phyloP scores from a whole-genome alignment of 2,329 filamentous ascomycete genomes.

The Sporothrix schenckii region DNA sequence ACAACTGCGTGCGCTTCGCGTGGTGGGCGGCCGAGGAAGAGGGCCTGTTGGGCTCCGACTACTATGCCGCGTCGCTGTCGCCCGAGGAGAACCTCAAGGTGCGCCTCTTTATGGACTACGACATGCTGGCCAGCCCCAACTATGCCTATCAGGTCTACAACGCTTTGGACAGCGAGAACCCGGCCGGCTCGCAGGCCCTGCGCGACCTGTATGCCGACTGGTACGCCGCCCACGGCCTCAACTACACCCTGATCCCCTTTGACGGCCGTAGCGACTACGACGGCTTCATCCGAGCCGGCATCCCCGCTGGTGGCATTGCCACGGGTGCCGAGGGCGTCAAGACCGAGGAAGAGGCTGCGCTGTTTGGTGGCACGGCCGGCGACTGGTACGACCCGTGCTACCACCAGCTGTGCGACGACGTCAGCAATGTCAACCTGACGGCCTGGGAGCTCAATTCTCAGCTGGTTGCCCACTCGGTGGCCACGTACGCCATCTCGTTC shows the following conservation, averaged over 20 bases:
- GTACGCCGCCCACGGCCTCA: constrained; percentile 63
- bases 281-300: constrained; percentile 71
- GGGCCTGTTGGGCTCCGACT: constrained; percentile 64
- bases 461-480: constrained; percentile 73
- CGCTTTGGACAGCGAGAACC: constrained; percentile 70
- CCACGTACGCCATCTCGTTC: constrained; percentile 67
- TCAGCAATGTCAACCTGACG: constrained; percentile 60
- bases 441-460: constrained; percentile 65
- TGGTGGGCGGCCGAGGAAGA: constrained; percentile 72
- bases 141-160: constrained; percentile 71
- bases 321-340: constrained; percentile 78
- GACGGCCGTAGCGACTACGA: constrained; percentile 81
- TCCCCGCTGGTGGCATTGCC: constrained; percentile 74
- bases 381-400: constrained; percentile 63
- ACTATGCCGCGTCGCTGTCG: constrained; percentile 60
- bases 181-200: constrained; percentile 70
- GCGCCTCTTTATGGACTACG: constrained; percentile 69
- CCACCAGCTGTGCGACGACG: constrained; percentile 64
- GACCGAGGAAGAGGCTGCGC: constrained; percentile 64
- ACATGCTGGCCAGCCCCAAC: constrained; percentile 70
- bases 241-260: constrained; percentile 72
- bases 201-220: constrained; percentile 69
- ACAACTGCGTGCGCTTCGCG: constrained; percentile 68
- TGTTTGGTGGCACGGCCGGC: constrained; percentile 73
- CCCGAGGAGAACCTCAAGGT: constrained; percentile 64